Conservation (phyloP, 2,329 filamentous ascomycete species). For the Arthrobotrys sphaeroides region DNA sequence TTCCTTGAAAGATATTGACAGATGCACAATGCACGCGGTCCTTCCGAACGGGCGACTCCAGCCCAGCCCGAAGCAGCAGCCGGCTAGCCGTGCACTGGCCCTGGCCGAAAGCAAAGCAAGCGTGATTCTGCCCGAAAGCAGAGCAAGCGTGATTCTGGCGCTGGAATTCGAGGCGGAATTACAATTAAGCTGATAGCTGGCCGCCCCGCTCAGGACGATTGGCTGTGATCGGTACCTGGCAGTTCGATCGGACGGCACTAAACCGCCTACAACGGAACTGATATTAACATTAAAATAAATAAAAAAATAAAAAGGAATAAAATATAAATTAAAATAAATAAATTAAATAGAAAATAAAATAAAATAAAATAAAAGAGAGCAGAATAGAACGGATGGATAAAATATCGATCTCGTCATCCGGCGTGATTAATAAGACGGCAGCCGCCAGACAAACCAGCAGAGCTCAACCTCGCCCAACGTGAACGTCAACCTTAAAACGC, state of each 20-base stretch:
- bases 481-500: too few species aligned
- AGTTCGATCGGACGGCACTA: conserved; percentile 29
- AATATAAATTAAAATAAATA: background rate
- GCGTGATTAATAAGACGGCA: background rate
- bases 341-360: background rate
- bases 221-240: conserved; percentile 57
- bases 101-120: background rate
- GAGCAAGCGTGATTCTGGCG: conserved; percentile 14
- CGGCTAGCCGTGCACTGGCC: background rate
- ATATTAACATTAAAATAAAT: background rate
- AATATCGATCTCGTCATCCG: background rate
- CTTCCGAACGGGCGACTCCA: background rate
- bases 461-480: background rate
- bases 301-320: background rate
- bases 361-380: background rate
- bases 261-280: background rate
- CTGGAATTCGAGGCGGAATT: background rate
- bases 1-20: too few species aligned
- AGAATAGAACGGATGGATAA: background rate
- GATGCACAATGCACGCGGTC: background rate
- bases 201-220: conserved; percentile 26
- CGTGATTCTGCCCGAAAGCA: conserved; percentile 23
- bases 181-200: background rate
- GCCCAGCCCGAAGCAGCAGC: background rate
- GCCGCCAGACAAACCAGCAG: conserved; percentile 6